Evolutionary conservation across 163 green algal genomes (phyloP).

Genomic region (Volvox carteri): DNA sequence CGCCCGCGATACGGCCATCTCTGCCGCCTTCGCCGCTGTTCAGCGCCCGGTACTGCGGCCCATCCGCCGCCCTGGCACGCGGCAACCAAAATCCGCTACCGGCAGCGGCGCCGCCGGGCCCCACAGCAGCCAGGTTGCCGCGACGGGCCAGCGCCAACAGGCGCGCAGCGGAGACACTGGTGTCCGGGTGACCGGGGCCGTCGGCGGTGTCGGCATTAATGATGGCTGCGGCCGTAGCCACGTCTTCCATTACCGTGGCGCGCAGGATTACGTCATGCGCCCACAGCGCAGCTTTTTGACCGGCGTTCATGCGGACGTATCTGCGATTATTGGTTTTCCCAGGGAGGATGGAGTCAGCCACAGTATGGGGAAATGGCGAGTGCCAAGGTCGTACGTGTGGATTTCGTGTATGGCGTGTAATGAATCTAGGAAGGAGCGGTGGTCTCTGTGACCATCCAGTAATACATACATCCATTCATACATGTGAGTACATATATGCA

Average conservation of each 20-base stretch:
- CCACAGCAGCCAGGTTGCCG: slow-evolving; percentile 2
- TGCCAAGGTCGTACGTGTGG: no score
- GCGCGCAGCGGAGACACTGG: slow-evolving; percentile 33
- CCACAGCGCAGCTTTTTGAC: slow-evolving; percentile 86
- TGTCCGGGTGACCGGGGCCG: slow-evolving; percentile 40
- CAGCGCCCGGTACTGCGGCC: slow-evolving; percentile 18
- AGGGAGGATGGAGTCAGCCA: no score
- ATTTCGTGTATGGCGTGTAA: no score
- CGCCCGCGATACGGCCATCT: neutral
- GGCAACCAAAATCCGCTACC: slow-evolving; percentile 42
- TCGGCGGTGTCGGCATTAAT: slow-evolving; percentile 46
- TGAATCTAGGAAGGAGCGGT: no score
- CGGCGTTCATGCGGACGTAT: slow-evolving; percentile 86
- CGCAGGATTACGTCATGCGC: slow-evolving; percentile 71
- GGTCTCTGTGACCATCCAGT: no score
- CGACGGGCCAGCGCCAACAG: slow-evolving; percentile 44
- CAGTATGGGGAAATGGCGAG: no score
- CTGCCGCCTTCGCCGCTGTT: neutral
- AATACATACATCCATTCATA: no score
- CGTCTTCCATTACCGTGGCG: slow-evolving; percentile 49
- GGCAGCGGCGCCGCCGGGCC: neutral
- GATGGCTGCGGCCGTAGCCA: slow-evolving; percentile 23
- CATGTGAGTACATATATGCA: no score
- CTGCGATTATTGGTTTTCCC: no score
- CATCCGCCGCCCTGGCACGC: slow-evolving; percentile 33